Percentiles rank a stretch among this genome's conserved stretches.
Evolutionary conservation across 164 flowering plant genomes (phyloP).

Genomic region (Vitis rotundifolia): DNA sequence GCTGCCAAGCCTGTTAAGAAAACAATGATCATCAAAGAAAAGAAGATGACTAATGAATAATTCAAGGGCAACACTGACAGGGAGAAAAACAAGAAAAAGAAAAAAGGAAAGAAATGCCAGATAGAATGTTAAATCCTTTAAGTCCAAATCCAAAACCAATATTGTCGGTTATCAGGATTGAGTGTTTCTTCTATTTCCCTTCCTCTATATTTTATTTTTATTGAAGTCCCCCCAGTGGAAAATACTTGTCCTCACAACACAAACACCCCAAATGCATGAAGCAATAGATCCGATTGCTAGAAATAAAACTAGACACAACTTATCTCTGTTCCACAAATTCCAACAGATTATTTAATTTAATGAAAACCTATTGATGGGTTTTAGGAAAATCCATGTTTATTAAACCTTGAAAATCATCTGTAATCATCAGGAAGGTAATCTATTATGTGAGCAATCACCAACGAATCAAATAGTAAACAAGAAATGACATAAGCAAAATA

Average conservation of each 20-base stretch:
- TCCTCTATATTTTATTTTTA: background rate
- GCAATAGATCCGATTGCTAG: background rate
- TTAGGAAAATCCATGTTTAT: too few relatives aligned
- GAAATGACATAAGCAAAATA: background rate
- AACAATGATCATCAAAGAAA: background rate
- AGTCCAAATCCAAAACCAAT: background rate
- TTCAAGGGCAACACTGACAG: background rate
- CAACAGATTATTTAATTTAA: background rate
- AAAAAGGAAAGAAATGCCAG: background rate
- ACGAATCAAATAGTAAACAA: background rate
- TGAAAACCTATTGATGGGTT: background rate
- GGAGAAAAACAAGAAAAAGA: too few relatives aligned
- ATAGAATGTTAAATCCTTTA: background rate
- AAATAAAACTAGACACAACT: background rate
- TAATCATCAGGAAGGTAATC: too few relatives aligned
- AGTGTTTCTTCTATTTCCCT: background rate
- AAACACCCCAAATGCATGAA: background rate
- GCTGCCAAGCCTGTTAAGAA: constrained; percentile 62
- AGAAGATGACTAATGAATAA: background rate
- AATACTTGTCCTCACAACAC: background rate
- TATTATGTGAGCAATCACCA: too few relatives aligned
- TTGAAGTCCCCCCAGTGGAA: background rate
- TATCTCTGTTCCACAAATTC: background rate
- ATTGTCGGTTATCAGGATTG: background rate
- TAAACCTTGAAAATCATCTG: too few relatives aligned